Evolutionary conservation across 495 filamentous ascomycete genomes (phyloP).

Genomic region (Tuber microsphaerosporum): DNA sequence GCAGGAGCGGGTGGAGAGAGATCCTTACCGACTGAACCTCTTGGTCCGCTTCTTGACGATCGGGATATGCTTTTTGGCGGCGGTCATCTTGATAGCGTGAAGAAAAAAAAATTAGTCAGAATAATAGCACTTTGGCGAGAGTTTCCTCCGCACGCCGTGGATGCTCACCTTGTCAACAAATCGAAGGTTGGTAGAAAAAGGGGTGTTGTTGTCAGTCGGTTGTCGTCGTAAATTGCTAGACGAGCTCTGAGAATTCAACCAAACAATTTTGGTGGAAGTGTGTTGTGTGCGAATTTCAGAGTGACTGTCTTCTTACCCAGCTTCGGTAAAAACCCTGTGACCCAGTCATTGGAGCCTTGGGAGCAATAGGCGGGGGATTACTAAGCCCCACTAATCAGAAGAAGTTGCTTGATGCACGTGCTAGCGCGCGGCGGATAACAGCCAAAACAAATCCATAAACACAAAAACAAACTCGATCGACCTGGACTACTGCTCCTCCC

Average conservation of each 20-base stretch:
- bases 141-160: neutral
- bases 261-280: constrained; percentile 8
- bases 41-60: constrained; percentile 88
- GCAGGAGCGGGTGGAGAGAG: neutral
- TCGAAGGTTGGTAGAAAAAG: constrained; percentile 8
- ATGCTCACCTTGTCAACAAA: constrained; percentile 24
- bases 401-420: constrained; percentile 12
- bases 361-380: constrained; percentile 5
- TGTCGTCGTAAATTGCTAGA: constrained; percentile 15
- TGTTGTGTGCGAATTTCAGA: constrained; percentile 11
- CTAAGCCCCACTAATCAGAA: neutral
- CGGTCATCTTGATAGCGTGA: constrained; percentile 65
- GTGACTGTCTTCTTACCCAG: constrained; percentile 27
- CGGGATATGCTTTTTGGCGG: constrained; percentile 96
- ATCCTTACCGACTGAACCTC: constrained; percentile 40
- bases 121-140: neutral
- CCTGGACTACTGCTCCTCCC: neutral
- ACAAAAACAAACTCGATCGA: constrained; percentile 6
- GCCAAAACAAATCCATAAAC: constrained; percentile 16
- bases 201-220: constrained; percentile 18
- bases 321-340: neutral
- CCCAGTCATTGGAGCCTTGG: neutral
- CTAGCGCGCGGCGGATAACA: constrained; percentile 1
- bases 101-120: constrained; percentile 5
- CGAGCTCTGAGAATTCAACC: constrained; percentile 5